These are phyloP conservation scores for Prunus mongolica DNA, from an alignment of 306 rosid species.

Conservation along the genomic window DNA sequence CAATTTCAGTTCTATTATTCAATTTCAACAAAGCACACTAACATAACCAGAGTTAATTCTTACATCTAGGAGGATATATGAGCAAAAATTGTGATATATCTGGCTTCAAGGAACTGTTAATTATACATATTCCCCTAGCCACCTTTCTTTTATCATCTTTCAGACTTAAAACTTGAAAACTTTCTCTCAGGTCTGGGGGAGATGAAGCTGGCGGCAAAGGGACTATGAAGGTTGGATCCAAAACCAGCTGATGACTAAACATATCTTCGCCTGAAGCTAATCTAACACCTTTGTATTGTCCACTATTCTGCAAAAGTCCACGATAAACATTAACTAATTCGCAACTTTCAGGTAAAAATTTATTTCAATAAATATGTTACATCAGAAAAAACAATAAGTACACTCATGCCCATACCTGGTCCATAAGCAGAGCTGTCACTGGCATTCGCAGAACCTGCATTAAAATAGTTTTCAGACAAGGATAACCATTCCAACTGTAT, in stretches of 20 bases:
- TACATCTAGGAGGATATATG: constrained; percentile 88
- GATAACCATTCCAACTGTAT: constrained; percentile 17
- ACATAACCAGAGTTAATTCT: constrained; percentile 25
- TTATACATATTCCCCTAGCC: constrained; percentile 91
- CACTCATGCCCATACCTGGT: constrained; percentile 50
- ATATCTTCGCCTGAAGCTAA: constrained; percentile 84
- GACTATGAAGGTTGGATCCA: constrained; percentile 66
- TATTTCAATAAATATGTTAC: constrained; percentile 7
- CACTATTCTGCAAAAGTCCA: constrained; percentile 50
- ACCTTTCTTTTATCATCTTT: constrained; percentile 51
- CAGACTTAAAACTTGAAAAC: constrained; percentile 38
- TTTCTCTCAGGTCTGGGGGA: constrained; percentile 31
- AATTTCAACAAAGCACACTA: constrained; percentile 10
- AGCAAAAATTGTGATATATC: constrained; percentile 55
- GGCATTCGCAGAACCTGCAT: constrained; percentile 91
- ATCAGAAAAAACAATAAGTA: constrained; percentile 9
- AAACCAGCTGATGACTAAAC: constrained; percentile 64
- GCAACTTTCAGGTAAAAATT: constrained; percentile 16
- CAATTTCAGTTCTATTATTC: not conserved
- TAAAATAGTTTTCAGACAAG: constrained; percentile 20
- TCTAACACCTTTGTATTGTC: constrained; percentile 73
- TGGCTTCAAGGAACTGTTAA: constrained; percentile 61
- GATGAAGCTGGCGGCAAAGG: constrained; percentile 36
- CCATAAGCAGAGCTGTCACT: constrained; percentile 60
- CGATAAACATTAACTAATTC: constrained; percentile 20